phyloP scores from a whole-genome alignment of 2,329 filamentous ascomycete species.

The Fusarium ramigenum region DNA sequence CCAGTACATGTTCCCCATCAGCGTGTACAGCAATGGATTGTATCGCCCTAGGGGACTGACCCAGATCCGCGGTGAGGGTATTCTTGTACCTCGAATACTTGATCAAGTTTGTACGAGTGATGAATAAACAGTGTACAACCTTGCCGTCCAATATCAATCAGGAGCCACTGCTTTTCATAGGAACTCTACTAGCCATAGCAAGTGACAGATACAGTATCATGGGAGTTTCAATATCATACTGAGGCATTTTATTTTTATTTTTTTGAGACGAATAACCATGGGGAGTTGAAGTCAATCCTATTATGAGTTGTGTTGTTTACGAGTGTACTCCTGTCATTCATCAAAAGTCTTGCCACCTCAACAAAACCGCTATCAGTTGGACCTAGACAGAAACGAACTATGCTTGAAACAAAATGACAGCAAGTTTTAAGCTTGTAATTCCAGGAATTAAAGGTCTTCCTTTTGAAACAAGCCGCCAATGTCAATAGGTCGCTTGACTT shows the following conservation, averaged over 20 bases:
- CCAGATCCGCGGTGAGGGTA: not conserved
- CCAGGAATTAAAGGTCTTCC: too few relatives aligned
- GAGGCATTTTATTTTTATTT: too few relatives aligned
- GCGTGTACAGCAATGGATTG: not conserved
- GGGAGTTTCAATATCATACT: not conserved
- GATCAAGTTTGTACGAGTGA: not conserved
- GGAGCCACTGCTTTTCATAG: not conserved
- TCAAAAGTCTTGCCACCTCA: not conserved
- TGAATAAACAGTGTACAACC: not conserved
- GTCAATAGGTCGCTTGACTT: not conserved
- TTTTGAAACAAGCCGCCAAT: not conserved
- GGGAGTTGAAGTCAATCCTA: not conserved
- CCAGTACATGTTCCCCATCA: too few relatives aligned
- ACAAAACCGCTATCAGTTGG: not conserved
- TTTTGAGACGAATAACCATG: not conserved
- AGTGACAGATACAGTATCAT: not conserved
- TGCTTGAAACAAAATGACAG: not conserved
- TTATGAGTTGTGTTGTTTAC: not conserved
- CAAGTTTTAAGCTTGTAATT: not conserved
- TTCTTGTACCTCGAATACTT: not conserved
- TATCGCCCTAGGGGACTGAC: not conserved
- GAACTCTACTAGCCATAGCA: not conserved
- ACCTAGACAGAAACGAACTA: not conserved
- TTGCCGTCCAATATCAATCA: not conserved
- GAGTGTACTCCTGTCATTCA: not conserved